Base-by-base conservation (phyloP, 164 flowering plant genomes). In the Vitis riparia region DNA sequence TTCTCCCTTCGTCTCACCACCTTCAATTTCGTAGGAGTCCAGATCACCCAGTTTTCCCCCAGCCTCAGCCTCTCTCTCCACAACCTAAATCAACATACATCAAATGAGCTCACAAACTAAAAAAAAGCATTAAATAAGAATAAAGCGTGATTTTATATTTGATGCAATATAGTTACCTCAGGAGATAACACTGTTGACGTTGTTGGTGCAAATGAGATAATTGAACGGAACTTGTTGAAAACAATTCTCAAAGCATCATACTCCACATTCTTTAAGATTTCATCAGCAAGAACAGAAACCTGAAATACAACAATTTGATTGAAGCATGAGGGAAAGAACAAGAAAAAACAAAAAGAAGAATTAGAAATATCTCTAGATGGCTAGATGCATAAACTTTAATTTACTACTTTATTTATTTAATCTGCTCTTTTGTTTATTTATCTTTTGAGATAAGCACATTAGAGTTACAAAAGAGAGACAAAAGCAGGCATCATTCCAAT, bases 231-330 rank as follows among this genome's bases (percentile, higher is more conserved):
- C 71, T 88, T 94, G 85, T 91, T 94, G 78, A 81, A 94, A 61
- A 94, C 78, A 74, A 94, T 81, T 78, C 90, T 89, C 78, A 94
- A 70, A 55, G 95, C 97, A 83, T 94, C 98, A 81, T 62, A 94
- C 66, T 94, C 97, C 11, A 94, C 97, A 75, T 88, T 94, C 88
- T 94, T 94, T 61, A 94, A 74, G 74, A 94, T 91, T 68, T 94
- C 98, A 86, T 94, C 97, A 14, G 97, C 98, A 69, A 94, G 75
- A 72, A 87, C 95, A 67, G 99, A 85, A 61, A 92, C 91, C 99
- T 94, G 83, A 55, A 81, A 75, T 51, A 62, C 51, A 74, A 69
- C 29, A 53, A 16, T 32, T 23, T 57, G 7, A 9, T 52, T n/a
- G 14, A 16, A 19, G n/a, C 10, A 48, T 32, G n/a, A 63, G 55